phyloP scores from a whole-genome alignment of 192 early-diverging fungal species.

The Entophlyctis luteolus region DNA sequence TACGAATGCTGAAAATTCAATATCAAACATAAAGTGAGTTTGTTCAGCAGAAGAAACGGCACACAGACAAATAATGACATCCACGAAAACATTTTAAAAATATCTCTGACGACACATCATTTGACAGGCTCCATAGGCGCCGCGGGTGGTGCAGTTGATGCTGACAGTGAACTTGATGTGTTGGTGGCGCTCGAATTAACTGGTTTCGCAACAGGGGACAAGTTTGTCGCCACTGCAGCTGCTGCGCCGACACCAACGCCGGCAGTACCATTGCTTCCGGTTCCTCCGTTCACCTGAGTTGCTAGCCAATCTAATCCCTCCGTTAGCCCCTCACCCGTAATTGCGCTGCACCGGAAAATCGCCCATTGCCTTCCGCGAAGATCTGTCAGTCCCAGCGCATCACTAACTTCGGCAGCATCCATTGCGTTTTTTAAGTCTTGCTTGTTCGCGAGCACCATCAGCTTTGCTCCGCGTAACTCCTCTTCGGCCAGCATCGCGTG shows the following conservation, averaged over 20 bases:
- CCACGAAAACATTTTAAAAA: no score
- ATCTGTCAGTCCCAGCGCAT: constrained; percentile 74
- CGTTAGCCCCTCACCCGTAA: constrained; percentile 88
- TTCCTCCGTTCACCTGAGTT: constrained; percentile 32
- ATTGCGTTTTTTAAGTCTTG: constrained; percentile 96
- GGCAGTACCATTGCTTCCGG: background rate
- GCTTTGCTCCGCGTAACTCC: constrained; percentile 80
- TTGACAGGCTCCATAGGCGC: no score
- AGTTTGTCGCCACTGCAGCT: background rate
- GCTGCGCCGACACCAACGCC: background rate
- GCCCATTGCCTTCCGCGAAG: constrained; percentile 89
- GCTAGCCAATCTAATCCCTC: constrained; percentile 92
- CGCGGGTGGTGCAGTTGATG: no score
- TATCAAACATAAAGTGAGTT: no score
- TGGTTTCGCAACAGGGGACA: background rate
- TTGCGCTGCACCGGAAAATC: constrained; percentile 89
- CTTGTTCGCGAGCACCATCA: constrained; percentile 97
- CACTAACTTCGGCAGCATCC: constrained; percentile 82
- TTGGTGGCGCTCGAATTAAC: no score
- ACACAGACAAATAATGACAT: no score
- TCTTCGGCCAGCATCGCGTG: constrained; percentile 92
- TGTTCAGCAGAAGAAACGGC: no score
- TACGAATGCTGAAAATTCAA: no score
- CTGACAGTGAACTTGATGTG: no score
- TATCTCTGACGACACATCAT: no score